Base-by-base conservation (phyloP, 495 filamentous ascomycete genomes). In the Podospora anserina region DNA sequence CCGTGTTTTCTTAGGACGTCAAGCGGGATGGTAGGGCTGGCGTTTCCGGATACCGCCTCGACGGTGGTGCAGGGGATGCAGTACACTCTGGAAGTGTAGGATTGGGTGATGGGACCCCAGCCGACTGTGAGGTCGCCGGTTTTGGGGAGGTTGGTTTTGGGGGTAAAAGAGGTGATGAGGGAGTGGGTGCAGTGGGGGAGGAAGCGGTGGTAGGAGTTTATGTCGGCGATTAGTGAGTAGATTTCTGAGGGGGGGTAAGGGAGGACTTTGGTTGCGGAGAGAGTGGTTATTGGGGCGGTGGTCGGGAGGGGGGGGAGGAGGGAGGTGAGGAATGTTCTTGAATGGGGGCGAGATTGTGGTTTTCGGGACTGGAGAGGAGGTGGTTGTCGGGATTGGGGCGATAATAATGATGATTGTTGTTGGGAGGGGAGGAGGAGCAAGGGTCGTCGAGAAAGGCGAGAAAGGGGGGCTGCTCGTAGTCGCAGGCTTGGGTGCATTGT, bases 171-270 rank as follows among this genome's bases (percentile, higher is more conserved):
- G 34, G 61, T 82, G 44, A 63, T 30, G 57, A 20, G 49, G 26
- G 34, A 64, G 44, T 54, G 57, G 64, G 13, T 19, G 55, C 30
- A 44, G 54, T 66, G 58, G 73, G 68, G 75, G 71, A 23, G 64
- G 60, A 18, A 0, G 81, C 75, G 66, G 86, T 80, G 78, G 88
- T 97, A 99, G 71, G 85, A 86, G 77, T 90, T 83, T 69, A 97
- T 88, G 76, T 96, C 91, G 75, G 92, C 85, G 78, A 97, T 91
- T 39, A 97, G 82, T 66, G 81, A 80, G 89, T 92, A 97, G 71
- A 99, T 86, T 0, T 85, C 79, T 4, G 74, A 66, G 60, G 88
- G 83, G 1, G 87, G 79, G 85, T 96, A 96, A 30, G 91, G 91
- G 68, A 99, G 90, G n/a, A 84, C 89, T 69, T 91, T 90, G 57